Conservation (phyloP, 2,329 filamentous ascomycete genomes). For the Drechslerella dactyloides region DNA sequence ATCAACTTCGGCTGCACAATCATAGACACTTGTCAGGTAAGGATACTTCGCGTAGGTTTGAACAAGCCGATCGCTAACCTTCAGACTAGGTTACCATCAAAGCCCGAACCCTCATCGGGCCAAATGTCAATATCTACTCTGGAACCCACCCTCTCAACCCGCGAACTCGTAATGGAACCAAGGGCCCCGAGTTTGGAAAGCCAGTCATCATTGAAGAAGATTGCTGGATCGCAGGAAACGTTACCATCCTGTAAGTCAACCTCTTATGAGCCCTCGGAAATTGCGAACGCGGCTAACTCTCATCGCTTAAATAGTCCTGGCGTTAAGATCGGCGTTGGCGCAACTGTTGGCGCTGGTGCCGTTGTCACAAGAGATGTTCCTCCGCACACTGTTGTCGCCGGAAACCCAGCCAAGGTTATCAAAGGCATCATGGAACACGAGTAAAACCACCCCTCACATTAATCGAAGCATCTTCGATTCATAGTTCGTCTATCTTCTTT, state of each 20-base stretch:
- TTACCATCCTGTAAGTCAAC: constrained; percentile 63
- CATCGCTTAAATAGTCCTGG: constrained; percentile 58
- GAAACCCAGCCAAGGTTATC: constrained; percentile 60
- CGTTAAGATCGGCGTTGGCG: constrained; percentile 63
- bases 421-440: constrained; percentile 53
- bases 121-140: constrained; percentile 85
- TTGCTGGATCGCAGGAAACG: constrained; percentile 69
- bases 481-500: constrained; percentile 6
- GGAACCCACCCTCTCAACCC: constrained; percentile 75
- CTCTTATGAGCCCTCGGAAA: not conserved
- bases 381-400: constrained; percentile 60
- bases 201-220: constrained; percentile 77
- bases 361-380: constrained; percentile 64
- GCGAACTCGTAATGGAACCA: constrained; percentile 74
- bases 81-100: constrained; percentile 55
- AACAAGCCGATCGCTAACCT: constrained; percentile 21
- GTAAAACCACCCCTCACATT: constrained; percentile 11
- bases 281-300: constrained; percentile 12
- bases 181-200: constrained; percentile 73
- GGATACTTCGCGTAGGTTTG: constrained; percentile 22
- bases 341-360: constrained; percentile 64
- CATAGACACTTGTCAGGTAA: constrained; percentile 75
- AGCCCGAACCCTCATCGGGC: constrained; percentile 68
- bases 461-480: not conserved
- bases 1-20: constrained; percentile 85